Percentiles rank a stretch among this genome's conserved stretches.
Conservation (phyloP, 257 asterid species). For the Solanum chmielewskii region DNA sequence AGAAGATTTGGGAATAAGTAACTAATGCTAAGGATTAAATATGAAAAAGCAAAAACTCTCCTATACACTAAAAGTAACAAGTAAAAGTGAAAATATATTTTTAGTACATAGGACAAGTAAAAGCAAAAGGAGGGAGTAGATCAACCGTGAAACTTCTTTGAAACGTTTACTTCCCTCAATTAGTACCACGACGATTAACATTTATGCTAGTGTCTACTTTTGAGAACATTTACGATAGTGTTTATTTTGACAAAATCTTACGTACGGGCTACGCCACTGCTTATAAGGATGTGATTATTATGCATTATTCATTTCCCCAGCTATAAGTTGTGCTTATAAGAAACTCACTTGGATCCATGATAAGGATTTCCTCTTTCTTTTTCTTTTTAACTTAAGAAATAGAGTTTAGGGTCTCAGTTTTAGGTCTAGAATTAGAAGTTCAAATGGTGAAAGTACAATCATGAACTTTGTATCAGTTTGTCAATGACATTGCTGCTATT, state of each 20-base stretch:
- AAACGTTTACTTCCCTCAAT: neutral
- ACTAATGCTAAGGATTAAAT: neutral
- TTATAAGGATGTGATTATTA: neutral
- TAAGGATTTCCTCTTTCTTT: neutral
- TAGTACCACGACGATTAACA: neutral
- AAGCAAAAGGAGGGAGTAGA: neutral
- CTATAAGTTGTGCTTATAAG: neutral
- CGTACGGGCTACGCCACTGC: neutral
- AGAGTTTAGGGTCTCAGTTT: neutral
- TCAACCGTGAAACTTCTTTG: neutral
- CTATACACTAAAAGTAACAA: neutral
- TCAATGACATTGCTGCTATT: neutral
- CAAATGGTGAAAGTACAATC: neutral
- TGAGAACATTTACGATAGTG: neutral
- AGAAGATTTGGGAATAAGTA: neutral
- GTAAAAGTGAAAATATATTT: neutral
- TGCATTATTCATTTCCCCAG: neutral
- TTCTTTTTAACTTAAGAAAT: neutral
- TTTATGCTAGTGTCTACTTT: neutral
- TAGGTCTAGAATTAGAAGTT: neutral
- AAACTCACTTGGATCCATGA: neutral
- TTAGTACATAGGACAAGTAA: neutral
- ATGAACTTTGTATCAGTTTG: neutral
- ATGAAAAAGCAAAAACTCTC: neutral
- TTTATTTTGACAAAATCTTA: neutral